Evolutionary conservation across 768 basidiomycete species (phyloP).

Genomic region (Serpula lacrymans): DNA sequence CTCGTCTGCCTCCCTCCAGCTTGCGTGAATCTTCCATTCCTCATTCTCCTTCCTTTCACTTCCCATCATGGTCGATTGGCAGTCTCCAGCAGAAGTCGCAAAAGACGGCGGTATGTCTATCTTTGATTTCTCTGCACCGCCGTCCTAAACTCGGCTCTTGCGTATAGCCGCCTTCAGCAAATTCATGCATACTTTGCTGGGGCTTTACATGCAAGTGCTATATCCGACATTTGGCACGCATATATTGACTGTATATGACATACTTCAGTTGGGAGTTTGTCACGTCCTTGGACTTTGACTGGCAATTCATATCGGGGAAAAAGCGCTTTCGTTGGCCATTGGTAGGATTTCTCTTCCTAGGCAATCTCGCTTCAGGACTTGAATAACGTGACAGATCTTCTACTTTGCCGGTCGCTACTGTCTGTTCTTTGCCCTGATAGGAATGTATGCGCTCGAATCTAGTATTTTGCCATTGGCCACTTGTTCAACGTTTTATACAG

Average conservation of each 20-base stretch:
- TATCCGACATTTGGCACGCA: no score
- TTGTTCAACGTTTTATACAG: constrained; percentile 33
- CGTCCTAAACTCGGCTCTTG: constrained; percentile 1
- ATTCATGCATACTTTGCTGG: constrained; percentile 58
- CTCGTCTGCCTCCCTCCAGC: background rate
- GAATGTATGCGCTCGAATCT: constrained; percentile 45
- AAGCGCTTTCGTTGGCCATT: constrained; percentile 65
- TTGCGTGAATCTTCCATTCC: background rate
- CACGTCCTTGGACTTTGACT: constrained; percentile 61
- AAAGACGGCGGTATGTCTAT: constrained; percentile 42
- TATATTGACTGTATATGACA: constrained; percentile 9
- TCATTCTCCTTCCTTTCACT: background rate
- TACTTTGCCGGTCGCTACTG: constrained; percentile 71
- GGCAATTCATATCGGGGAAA: constrained; percentile 54
- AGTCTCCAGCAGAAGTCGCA: constrained; percentile 42
- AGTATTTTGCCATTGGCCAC: background rate
- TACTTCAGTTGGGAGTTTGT: constrained; percentile 61
- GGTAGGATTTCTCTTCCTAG: constrained; percentile 33
- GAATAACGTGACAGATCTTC: constrained; percentile 41
- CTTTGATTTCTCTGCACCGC: constrained; percentile 1
- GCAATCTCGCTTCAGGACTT: background rate
- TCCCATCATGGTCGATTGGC: constrained; percentile 56
- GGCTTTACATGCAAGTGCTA: constrained; percentile 52
- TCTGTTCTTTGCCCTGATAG: constrained; percentile 60
- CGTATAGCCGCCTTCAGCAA: constrained; percentile 35